A percentile compares a stretch with the other conserved stretches of the same genome.
phyloP scores from a whole-genome alignment of 129 eudicot genomes.

The Artemisia annua region DNA sequence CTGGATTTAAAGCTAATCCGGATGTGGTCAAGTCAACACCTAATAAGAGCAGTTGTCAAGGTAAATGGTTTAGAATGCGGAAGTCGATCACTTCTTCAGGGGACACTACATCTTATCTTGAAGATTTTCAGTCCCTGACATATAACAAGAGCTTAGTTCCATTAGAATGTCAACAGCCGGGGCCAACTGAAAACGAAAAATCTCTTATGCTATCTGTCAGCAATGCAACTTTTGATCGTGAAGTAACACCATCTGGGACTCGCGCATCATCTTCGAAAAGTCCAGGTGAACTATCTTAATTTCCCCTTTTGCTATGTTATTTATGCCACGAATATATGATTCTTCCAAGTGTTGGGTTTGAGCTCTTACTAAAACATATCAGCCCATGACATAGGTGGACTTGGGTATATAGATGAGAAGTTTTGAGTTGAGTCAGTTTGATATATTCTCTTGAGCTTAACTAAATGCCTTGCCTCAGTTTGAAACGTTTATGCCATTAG shows the following conservation, averaged over 20 bases:
- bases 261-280: slow-evolving; percentile 41
- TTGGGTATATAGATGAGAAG: background rate
- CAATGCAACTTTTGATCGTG: slow-evolving; percentile 32
- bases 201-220: slow-evolving; percentile 25
- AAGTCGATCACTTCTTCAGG: slow-evolving; percentile 41
- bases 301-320: background rate
- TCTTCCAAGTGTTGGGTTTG: no score
- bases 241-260: slow-evolving; percentile 32
- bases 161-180: slow-evolving; percentile 27
- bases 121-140: slow-evolving; percentile 53
- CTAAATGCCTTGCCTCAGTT: background rate
- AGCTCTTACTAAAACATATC: no score
- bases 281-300: slow-evolving; percentile 48
- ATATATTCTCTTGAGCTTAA: background rate
- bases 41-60: slow-evolving; percentile 69
- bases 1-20: slow-evolving; percentile 56
- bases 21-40: slow-evolving; percentile 59
- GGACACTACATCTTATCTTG: slow-evolving; percentile 45
- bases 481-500: no score
- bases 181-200: slow-evolving; percentile 35
- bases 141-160: slow-evolving; percentile 78
- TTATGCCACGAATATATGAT: background rate
- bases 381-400: no score
- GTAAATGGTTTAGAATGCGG: slow-evolving; percentile 82
- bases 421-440: background rate